Percentiles rank a stretch among this genome's conserved stretches.
These are phyloP conservation scores for Coprinopsis marcescibilis DNA, from an alignment of 768 basidiomycete species.

Conservation along the genomic window DNA sequence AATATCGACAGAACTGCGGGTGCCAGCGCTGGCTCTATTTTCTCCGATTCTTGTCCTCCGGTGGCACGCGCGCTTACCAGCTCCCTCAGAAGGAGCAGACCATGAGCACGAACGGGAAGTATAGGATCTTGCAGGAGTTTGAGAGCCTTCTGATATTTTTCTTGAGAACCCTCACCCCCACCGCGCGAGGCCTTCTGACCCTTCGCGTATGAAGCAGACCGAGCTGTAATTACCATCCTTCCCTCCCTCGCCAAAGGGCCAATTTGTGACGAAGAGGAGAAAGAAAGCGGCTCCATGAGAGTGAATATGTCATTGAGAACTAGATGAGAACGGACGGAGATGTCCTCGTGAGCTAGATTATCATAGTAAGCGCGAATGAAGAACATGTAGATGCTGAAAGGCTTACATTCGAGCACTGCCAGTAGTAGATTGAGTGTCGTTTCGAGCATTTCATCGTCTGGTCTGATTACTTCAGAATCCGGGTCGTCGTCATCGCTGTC, in stretches of 20 bases:
- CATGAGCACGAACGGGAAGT: conserved; percentile 91
- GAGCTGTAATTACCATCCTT: conserved; percentile 76
- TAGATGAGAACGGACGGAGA: conserved; percentile 56
- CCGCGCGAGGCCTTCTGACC: conserved; percentile 14
- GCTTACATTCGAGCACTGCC: conserved; percentile 78
- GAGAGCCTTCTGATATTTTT: conserved; percentile 81
- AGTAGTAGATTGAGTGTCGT: conserved; percentile 80
- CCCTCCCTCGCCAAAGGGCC: conserved; percentile 70
- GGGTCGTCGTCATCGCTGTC: conserved; percentile 57
- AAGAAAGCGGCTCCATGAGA: conserved; percentile 53
- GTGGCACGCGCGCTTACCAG: conserved; percentile 46
- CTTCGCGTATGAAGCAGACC: conserved; percentile 52
- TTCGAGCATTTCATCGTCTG: conserved; percentile 61
- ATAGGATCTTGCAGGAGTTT: conserved; percentile 87
- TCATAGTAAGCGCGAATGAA: not conserved
- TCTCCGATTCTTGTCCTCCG: conserved; percentile 20
- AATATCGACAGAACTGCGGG: conserved; percentile 88
- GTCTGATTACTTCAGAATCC: conserved; percentile 31
- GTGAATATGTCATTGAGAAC: conserved; percentile 67
- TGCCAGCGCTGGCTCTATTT: conserved; percentile 53
- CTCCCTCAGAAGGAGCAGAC: conserved; percentile 74
- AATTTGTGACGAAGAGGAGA: conserved; percentile 39
- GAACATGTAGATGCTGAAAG: not conserved
- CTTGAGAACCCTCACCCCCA: conserved; percentile 44
- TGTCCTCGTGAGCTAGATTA: conserved; percentile 43